These are phyloP conservation scores for Panellus pusillus DNA, from an alignment of 768 basidiomycete genomes.

Conservation along the genomic window DNA sequence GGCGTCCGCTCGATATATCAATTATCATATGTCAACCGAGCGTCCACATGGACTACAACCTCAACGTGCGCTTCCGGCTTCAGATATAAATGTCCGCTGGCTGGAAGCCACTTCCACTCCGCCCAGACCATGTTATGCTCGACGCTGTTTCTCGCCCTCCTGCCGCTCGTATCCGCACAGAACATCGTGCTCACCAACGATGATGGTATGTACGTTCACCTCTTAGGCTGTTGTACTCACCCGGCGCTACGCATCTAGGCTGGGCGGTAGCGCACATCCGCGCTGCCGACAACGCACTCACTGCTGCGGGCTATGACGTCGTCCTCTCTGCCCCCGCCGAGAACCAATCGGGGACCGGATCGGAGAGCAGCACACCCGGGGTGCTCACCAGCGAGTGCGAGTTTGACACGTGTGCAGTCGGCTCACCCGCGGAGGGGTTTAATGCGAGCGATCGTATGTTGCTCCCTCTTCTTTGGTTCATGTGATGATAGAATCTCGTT, in stretches of 20 bases:
- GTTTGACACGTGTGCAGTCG: slow-evolving; percentile 41
- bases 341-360: slow-evolving; percentile 44
- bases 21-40: no score
- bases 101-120: no score
- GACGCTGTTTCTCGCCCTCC: no score
- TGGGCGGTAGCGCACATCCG: slow-evolving; percentile 48
- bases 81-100: no score
- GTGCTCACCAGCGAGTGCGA: slow-evolving; percentile 37
- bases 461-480: no score
- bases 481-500: no score
- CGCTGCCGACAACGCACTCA: slow-evolving; percentile 36
- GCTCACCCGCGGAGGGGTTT: slow-evolving; percentile 40
- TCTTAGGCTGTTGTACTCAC: background rate
- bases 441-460: slow-evolving; percentile 32
- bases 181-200: slow-evolving; percentile 29
- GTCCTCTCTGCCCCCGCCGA: slow-evolving; percentile 44
- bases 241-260: background rate
- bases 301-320: slow-evolving; percentile 27
- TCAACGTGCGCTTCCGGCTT: no score
- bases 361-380: slow-evolving; percentile 32
- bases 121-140: no score
- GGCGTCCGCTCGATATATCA: no score
- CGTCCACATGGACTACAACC: no score
- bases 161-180: background rate
- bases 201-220: slow-evolving; percentile 19